Percentiles rank a stretch among this genome's conserved stretches.
phyloP scores from a whole-genome alignment of 1,139 yeast genomes.

The Yamadazyma atmosphaerica region DNA sequence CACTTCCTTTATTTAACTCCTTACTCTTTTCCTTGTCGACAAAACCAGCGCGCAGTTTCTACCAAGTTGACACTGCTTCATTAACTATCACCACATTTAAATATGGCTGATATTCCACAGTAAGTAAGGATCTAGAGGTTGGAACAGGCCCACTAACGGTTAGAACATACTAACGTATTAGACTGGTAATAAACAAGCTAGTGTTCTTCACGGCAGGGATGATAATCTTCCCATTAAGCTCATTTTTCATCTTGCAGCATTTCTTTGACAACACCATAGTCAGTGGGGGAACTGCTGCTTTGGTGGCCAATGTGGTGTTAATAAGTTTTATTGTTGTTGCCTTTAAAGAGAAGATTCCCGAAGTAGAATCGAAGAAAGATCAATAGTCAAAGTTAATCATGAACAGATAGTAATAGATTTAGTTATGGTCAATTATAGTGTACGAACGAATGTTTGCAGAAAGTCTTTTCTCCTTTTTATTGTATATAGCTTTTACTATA shows the following conservation, averaged over 20 bases:
- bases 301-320: conserved; percentile 82
- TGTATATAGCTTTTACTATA: background rate
- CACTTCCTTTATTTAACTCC: background rate
- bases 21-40: conserved; percentile 5
- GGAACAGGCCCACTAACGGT: background rate
- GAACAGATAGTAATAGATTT: no score
- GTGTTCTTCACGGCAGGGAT: conserved; percentile 86
- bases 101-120: conserved; percentile 18
- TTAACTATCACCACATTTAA: background rate
- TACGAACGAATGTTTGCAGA: no score
- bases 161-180: conserved; percentile 22
- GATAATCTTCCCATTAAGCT: conserved; percentile 73
- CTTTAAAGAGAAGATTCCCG: conserved; percentile 70
- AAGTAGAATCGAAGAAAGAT: conserved; percentile 25
- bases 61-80: background rate
- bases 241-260: conserved; percentile 69
- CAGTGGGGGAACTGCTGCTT: conserved; percentile 90
- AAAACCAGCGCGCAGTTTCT: conserved; percentile 1
- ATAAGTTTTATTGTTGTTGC: conserved; percentile 87
- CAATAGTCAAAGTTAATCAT: no score
- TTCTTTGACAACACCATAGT: conserved; percentile 61
- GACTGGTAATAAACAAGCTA: conserved; percentile 69
- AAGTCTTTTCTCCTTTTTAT: background rate
- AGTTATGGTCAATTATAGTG: background rate
- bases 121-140: conserved; percentile 4